Conservation (phyloP, 805 yeast species). For the Metschnikowia rubicola region DNA sequence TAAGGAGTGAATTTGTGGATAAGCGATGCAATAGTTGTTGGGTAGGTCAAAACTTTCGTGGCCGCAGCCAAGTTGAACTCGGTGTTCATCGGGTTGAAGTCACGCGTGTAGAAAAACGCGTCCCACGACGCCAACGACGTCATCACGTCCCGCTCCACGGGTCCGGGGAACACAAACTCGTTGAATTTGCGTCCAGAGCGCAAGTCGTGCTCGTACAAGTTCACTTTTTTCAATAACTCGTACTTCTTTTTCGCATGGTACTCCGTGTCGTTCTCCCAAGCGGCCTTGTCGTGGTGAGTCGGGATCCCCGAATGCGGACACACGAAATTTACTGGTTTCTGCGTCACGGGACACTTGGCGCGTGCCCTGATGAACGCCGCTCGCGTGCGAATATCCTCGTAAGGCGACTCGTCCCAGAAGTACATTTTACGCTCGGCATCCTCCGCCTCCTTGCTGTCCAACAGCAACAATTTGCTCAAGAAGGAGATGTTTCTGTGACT, state of each 20-base stretch:
- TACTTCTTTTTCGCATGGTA: slow-evolving; percentile 68
- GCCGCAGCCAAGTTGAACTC: slow-evolving; percentile 94
- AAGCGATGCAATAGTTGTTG: slow-evolving; percentile 81
- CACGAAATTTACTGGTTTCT: slow-evolving; percentile 71
- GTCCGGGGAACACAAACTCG: slow-evolving; percentile 89
- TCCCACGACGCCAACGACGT: slow-evolving; percentile 89
- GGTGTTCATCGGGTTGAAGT: slow-evolving; percentile 93
- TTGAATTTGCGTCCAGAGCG: slow-evolving; percentile 93
- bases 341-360: slow-evolving; percentile 89
- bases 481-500: slow-evolving; percentile 28
- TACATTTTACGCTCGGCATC: slow-evolving; percentile 37
- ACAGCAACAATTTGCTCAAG: slow-evolving; percentile 35
- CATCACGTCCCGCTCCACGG: slow-evolving; percentile 68
- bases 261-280: slow-evolving; percentile 77
- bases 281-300: slow-evolving; percentile 85
- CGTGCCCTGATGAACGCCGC: slow-evolving; percentile 87
- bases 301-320: slow-evolving; percentile 97
- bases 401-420: slow-evolving; percentile 91
- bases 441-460: slow-evolving; percentile 28
- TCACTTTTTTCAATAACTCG: slow-evolving; percentile 78
- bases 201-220: slow-evolving; percentile 90
- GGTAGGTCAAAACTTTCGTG: slow-evolving; percentile 90
- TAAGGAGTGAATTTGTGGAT: slow-evolving; percentile 87
- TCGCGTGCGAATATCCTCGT: slow-evolving; percentile 79
- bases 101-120: slow-evolving; percentile 85